Base-by-base conservation (phyloP, 495 filamentous ascomycete species). In the Trichoderma virens region DNA sequence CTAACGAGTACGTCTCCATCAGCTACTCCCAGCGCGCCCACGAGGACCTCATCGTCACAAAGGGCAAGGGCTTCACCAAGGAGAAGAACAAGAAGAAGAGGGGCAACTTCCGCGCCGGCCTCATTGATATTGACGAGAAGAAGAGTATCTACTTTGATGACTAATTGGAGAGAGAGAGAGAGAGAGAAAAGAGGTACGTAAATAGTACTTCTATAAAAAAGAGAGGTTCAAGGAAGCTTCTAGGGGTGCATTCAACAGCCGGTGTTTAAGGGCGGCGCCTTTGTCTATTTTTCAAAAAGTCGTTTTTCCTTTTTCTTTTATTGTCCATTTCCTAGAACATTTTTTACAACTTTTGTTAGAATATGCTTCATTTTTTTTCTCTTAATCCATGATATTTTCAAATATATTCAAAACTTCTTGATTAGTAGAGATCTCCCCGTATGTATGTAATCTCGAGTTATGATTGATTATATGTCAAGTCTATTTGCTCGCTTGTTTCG, bases 11-110 rank as follows among this genome's bases (percentile, higher is more conserved):
- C 72, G 80, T 89, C 35, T 76, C 85, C 5, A 91, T 96, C 68
- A 91, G 91, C 41, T 99, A 97, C 72, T 92, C 93, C 6, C 86
- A 93, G 62, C 86, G 86, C 62, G 95, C 95, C 38, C 90, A 89
- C 68, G 82, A 89, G 65, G 93, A 97, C 73, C 76, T 99, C 60
- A 90, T 88, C 32, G 84, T 96, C 28, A 97, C 93, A 30, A 91
- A 88, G 72, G 95, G 95, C 63, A 98, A 96, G 79, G 90, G 91
- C 16, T 99, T 99, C 78, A 99, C 93, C 62, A 99, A 99, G 83
- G 95, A 98, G 79, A 99, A 99, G 87, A 97, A 99, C 75, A 99
- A 98, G 78, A 86, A 86, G 79, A 91, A 91, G 82, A 76, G 90
- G 69, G 95, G 95, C 59, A 89, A 86, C 61, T 96, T 96, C 79